These are phyloP conservation scores for Colletotrichum destructivum DNA, from an alignment of 2,329 filamentous ascomycete species.

Conservation along the genomic window DNA sequence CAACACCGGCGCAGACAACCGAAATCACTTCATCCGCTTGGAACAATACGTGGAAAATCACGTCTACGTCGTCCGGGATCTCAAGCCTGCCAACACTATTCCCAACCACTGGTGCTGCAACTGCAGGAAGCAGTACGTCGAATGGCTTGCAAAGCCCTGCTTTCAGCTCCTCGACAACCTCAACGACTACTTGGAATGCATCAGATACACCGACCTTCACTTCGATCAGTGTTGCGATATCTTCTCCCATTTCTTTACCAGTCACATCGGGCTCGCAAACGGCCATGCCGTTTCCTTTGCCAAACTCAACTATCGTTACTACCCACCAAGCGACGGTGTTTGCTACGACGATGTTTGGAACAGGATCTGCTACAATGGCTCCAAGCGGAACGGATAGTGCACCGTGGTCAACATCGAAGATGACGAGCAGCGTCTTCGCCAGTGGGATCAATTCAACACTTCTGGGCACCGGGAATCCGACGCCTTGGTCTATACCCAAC, in stretches of 20 bases:
- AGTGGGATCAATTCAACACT: neutral
- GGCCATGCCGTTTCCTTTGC: neutral
- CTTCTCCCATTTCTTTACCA: neutral
- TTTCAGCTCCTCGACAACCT: neutral
- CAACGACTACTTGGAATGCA: neutral
- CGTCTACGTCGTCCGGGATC: neutral
- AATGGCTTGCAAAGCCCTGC: neutral
- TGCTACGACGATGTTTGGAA: neutral
- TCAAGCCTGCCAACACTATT: neutral
- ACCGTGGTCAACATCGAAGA: neutral
- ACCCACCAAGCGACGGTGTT: constrained; percentile 14
- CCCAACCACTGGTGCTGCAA: neutral
- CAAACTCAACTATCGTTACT: constrained; percentile 16
- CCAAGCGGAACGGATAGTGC: neutral
- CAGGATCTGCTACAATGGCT: neutral
- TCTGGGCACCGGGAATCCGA: neutral
- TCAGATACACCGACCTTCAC: neutral
- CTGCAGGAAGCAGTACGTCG: neutral
- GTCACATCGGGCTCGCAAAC: neutral
- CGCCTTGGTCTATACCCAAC: neutral
- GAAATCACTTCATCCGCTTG: neutral
- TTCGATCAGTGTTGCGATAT: no score
- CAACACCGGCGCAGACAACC: neutral
- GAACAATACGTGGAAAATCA: neutral
- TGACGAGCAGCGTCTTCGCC: neutral